Base-by-base conservation (phyloP, 257 asterid genomes). In the Osmanthus fragrans region DNA sequence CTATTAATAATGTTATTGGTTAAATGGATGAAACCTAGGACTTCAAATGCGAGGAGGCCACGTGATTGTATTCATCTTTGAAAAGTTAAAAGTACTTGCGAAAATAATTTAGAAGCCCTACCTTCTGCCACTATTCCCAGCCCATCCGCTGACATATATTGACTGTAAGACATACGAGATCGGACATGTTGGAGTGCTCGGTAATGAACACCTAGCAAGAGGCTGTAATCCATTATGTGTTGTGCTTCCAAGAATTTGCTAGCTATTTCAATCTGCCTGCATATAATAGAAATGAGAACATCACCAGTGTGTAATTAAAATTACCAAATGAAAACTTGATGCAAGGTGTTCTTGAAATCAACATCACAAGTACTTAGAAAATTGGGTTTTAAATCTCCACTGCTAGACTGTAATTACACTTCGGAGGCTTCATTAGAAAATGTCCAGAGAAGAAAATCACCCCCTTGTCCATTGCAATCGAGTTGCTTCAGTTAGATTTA, bases 141-240 rank as follows among this genome's bases (percentile, higher is more conserved):
- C 74, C 90, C 97, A 82, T 96, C 98, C 2, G 73, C 85, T 0
- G 85, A 84, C 75, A 85, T 80, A 63, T 85, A 92, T 69, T 73
- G 86, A 82, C 89, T 86, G 66, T 79, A 72, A n/a, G 97, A 84
- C 82, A 86, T 81, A 66, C 82, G 86, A 73, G 98, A 87, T 58
- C 89, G 92, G 36, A 92, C 89, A 83, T 92, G 97, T 77, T 90
- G 99, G 19, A 98, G 99, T 45, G 98, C 99, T 68, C 98, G 89
- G 82, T 95, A 92, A 80, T 93, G 97, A 75, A 95, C 98, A 70
- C 99, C 99, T 29, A 95, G 88, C 87, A 91, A 84, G 76, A 93
- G 91, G 88, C 99, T 95, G 86, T 95, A 95, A 85, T 95, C 99
- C 99, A 95, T 95, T 77, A 95, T 95, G 88, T 89, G 85, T 85